A percentile compares a stretch with the other conserved stretches of the same genome.
Evolutionary conservation across 129 eudicot species (phyloP).

Genomic region (Flaveria sonorensis): DNA sequence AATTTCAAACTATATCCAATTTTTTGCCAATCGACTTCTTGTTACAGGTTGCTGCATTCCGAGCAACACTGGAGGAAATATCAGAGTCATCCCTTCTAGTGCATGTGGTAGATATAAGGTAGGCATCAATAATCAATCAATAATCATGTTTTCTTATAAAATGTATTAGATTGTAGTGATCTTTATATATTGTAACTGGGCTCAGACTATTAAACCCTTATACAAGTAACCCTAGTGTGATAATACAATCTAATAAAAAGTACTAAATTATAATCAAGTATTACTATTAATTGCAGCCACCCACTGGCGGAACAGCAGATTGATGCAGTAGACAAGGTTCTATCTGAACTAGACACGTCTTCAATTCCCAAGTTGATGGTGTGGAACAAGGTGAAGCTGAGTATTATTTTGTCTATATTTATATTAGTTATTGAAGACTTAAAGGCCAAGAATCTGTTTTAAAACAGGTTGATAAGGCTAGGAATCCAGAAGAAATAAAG

Average conservation of each 20-base stretch:
- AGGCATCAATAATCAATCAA: slow-evolving; percentile 23
- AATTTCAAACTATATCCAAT: background rate
- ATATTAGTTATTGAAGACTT: background rate
- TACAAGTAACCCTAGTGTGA: no score
- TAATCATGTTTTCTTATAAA: background rate
- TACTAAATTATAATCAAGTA: slow-evolving; percentile 22
- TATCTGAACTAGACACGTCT: slow-evolving; percentile 73
- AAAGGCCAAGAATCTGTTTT: slow-evolving; percentile 4
- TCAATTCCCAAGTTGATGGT: slow-evolving; percentile 82
- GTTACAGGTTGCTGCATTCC: slow-evolving; percentile 92
- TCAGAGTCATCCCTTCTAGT: slow-evolving; percentile 92
- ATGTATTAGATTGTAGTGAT: slow-evolving; percentile 3
- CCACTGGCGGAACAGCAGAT: slow-evolving; percentile 89
- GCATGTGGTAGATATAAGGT: slow-evolving; percentile 98
- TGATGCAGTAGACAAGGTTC: slow-evolving; percentile 86
- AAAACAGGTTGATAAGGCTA: slow-evolving; percentile 85
- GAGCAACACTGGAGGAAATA: slow-evolving; percentile 94
- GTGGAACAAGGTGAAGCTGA: slow-evolving; percentile 83
- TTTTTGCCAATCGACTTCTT: slow-evolving; percentile 18
- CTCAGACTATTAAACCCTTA: no score
- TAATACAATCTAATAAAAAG: no score
- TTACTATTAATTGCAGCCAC: slow-evolving; percentile 59
- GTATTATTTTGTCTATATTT: background rate
- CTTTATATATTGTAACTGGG: no score
- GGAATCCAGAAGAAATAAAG: slow-evolving; percentile 66